Base-by-base conservation (phyloP, 371 early-diverging fungal genomes). In the Haplosporangium sp. region DNA sequence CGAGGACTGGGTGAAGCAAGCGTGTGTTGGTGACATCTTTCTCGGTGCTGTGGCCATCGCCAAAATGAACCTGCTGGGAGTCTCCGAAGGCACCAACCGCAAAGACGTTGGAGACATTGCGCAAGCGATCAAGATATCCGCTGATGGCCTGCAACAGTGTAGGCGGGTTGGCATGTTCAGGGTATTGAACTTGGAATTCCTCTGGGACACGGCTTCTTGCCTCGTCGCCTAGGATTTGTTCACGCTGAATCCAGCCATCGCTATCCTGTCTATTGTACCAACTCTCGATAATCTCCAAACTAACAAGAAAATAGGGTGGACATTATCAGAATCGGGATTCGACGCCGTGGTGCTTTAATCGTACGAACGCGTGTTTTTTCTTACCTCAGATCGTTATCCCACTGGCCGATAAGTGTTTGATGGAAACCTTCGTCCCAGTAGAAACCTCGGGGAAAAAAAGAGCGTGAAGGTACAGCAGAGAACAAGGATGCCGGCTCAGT, bases 351-450 rank as follows among this genome's bases (percentile, higher is more conserved):
- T 29, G 29, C 29, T 29, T 29, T 29, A 11, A 7, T 10, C 29
- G 1, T n/a, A n/a, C n/a, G 13, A 38, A 7, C 36, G 20, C 0
- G 11, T 11, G 3, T 41, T 7, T 18, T 14, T 16, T 9, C 38
- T 16, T 73, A 85, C 86, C 86, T 86, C 9, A 98, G 83, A 67
- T 95, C 95, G 60, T 90, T 91, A 67, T 98, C 96, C 94, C 95
- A 98, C 59, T 87, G 86, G 0, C 94, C 92, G 60, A 98, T 86
- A 16, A 98, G 66, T 4, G 93, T 83, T 72, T 95, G 93, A 64
- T 96, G 96, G 83, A 97, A 98, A 0, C 98, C 98, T 82, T 96
- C 96, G 74, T 98, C 98, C 95, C 98, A 98, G 45, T 95, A 86
- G 66, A 98, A 98, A 9, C 98, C 98, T 21, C 98, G 88, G 36